Evolutionary conservation across 441 rosid species (phyloP).

Genomic region (Populus hybrid): DNA sequence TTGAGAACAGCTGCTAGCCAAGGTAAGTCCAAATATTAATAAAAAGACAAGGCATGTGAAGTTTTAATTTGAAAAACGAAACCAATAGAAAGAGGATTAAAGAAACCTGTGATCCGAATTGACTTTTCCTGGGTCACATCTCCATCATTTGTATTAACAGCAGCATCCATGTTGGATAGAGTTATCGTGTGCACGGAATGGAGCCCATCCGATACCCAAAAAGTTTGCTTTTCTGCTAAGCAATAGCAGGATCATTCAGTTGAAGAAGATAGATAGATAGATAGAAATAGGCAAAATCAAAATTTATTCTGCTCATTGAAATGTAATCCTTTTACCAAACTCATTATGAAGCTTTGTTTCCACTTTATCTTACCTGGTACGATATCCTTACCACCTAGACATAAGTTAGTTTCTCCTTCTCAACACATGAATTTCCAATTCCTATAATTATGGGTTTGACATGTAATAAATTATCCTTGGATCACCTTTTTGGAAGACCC

Average conservation of each 20-base stretch:
- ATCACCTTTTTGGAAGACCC: neutral
- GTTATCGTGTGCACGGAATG: conserved; percentile 51
- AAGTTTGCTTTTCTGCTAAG: conserved; percentile 52
- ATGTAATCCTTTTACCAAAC: neutral
- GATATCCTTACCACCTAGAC: neutral
- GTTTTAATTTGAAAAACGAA: neutral
- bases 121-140: conserved; percentile 36
- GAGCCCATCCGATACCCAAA: conserved; percentile 67
- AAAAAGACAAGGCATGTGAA: neutral
- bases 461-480: conserved; percentile 1
- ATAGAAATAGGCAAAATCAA: neutral
- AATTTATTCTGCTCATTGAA: neutral
- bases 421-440: neutral
- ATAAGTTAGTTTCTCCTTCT: neutral
- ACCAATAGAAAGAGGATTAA: neutral
- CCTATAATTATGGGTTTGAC: neutral
- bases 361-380: neutral
- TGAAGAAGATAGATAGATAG: neutral
- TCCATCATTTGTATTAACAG: conserved; percentile 36
- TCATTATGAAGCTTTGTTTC: neutral
- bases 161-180: conserved; percentile 36
- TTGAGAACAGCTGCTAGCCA: neutral
- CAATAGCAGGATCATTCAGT: conserved; percentile 16
- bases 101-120: conserved; percentile 45
- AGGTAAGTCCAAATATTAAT: neutral